phyloP scores from a whole-genome alignment of 805 yeast genomes.

The Brettanomyces anomalus region DNA sequence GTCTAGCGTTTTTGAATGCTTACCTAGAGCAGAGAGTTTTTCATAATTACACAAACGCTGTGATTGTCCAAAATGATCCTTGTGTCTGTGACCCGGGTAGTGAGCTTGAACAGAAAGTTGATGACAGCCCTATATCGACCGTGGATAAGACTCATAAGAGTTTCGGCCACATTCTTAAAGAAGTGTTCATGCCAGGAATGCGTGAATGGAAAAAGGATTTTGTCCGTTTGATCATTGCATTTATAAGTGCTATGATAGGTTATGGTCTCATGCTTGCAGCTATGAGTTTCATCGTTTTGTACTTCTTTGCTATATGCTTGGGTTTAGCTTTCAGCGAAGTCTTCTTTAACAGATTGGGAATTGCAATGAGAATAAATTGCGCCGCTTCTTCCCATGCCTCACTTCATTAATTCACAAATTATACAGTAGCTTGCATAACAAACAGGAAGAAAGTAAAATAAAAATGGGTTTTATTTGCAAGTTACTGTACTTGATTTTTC shows the following conservation, averaged over 20 bases:
- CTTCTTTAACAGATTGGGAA: constrained; percentile 51
- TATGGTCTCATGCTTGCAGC: constrained; percentile 73
- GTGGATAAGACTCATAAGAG: neutral
- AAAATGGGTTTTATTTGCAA: neutral
- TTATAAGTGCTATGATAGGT: constrained; percentile 56
- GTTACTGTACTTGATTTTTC: too few species aligned
- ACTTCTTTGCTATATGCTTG: constrained; percentile 63
- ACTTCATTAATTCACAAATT: constrained; percentile 8
- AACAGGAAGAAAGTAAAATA: neutral
- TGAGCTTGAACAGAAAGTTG: constrained; percentile 6
- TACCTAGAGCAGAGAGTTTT: constrained; percentile 63
- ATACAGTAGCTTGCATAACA: constrained; percentile 1
- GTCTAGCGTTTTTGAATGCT: constrained; percentile 47
- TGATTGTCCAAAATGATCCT: constrained; percentile 19
- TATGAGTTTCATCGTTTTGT: constrained; percentile 58
- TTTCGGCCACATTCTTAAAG: constrained; percentile 11
- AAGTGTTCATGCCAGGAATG: constrained; percentile 27
- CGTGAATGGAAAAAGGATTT: constrained; percentile 39
- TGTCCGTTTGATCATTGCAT: constrained; percentile 45
- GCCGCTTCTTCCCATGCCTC: constrained; percentile 22
- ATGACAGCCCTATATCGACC: neutral
- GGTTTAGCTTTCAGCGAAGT: constrained; percentile 69
- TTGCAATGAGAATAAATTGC: constrained; percentile 29
- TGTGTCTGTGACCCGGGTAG: constrained; percentile 27
- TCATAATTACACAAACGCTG: constrained; percentile 30